These are phyloP conservation scores for Friedmanniomyces simplex DNA, from an alignment of 495 filamentous ascomycete species.

Conservation along the genomic window DNA sequence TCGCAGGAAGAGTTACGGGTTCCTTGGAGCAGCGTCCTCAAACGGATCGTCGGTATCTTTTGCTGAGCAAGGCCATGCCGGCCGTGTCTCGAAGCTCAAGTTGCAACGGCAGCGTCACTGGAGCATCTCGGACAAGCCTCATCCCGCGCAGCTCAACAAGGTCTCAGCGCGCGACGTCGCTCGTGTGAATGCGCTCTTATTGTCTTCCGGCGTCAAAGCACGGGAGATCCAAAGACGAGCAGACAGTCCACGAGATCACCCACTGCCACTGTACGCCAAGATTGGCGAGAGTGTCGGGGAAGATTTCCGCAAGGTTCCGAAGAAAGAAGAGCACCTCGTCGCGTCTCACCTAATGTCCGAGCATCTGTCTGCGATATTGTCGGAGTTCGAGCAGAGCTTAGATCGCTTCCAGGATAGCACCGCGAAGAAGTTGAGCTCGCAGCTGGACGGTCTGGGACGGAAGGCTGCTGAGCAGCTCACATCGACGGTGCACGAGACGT, in stretches of 20 bases:
- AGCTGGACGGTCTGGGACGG: constrained; percentile 41
- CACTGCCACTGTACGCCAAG: constrained; percentile 34
- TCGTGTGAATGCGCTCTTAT: constrained; percentile 58
- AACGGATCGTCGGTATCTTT: neutral
- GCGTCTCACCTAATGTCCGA: constrained; percentile 52
- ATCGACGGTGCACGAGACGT: constrained; percentile 50
- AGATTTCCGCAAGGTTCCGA: constrained; percentile 37
- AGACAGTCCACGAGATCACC: constrained; percentile 31
- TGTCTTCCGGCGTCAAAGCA: constrained; percentile 79
- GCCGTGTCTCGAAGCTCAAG: neutral
- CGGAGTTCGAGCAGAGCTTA: constrained; percentile 44
- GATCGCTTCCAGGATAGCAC: constrained; percentile 40
- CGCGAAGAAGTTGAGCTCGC: constrained; percentile 36
- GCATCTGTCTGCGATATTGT: constrained; percentile 45
- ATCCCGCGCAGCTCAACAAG: constrained; percentile 31
- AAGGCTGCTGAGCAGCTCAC: constrained; percentile 48
- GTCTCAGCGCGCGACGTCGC: constrained; percentile 60
- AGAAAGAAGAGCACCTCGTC: constrained; percentile 55
- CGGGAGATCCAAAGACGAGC: constrained; percentile 62
- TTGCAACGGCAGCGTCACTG: constrained; percentile 38
- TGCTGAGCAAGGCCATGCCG: neutral
- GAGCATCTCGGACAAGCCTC: constrained; percentile 55
- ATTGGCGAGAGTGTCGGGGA: constrained; percentile 27
- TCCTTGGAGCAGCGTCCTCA: constrained; percentile 1
- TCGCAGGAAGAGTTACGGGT: constrained; percentile 13